Base-by-base conservation (phyloP, 2,329 filamentous ascomycete genomes). In the Aspergillus niger region DNA sequence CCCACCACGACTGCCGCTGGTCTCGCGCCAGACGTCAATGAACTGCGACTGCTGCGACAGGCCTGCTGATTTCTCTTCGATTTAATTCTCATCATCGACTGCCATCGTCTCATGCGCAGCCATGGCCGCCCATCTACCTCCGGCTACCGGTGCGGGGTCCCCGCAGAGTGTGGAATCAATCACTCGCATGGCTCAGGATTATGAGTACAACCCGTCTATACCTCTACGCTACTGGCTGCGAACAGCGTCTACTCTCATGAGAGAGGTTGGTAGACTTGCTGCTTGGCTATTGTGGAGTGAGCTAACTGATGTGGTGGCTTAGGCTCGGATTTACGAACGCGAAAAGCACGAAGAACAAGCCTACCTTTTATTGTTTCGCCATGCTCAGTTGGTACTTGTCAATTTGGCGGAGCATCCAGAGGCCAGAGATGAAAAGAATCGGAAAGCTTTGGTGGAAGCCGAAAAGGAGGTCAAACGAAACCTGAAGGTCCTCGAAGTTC, bases 281-380 rank as follows among this genome's bases (percentile, higher is more conserved):
- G 3, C 8, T 11, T 17, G 22, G 11, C 26, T 41, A 11, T 24
- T 55, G 22, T 20, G 17, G 36, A 39, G 36, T 39, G 39, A 32
- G 24, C n/a, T 52, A 22, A 62, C 24, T 15, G 52, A 32, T 26
- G 15, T 26, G 36, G 32, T 11, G 24, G 49, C 11, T 71, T 71
- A 97, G 91, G 93, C 92, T 20, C 83, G 86, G 55, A 91, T 94
- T 68, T 97, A 97, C 73, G 85, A 95, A 70, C 85, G 85, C 44
- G 94, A 98, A 76, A 89, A 89, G 70, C 93, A 97, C 76, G 87
- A 92, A 65, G 87, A 92, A 69, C 90, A 95, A 72, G 91, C 94
- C 4, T 99, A 96, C 75, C 85, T 97, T 57, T 87, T 98, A 61
- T 85, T 96, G n/a, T 91, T 95, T 73, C 88, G 95, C 67, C 92